Evolutionary conservation across 371 early-diverging fungal species (phyloP), one percentile per base, ranked within the genome.

Genomic region (Mortierella sp.): DNA sequence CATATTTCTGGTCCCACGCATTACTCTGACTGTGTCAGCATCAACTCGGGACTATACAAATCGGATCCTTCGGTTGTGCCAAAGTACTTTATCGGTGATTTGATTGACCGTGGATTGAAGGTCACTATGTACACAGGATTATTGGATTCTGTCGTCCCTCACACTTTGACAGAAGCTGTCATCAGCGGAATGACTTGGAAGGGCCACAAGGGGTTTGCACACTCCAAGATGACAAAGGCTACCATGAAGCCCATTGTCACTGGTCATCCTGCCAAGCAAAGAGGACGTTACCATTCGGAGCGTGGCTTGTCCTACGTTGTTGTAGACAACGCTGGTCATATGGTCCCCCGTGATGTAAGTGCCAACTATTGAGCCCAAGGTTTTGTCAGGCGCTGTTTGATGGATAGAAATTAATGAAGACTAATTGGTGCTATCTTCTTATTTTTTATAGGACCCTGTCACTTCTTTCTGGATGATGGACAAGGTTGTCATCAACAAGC

Each of bases 341-440:
- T 52, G 52, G n/a, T 52, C 4, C 52, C 52, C 9, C 52, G 52
- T 10, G 52, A 52, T n/a, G 52, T 52, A 52, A 52, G 52, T 52
- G 18, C 11, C 45, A 8, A 35, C 6, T 35, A 6, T 35, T 35
- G 35, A 35, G 3, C 3, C 35, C 3, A 35, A 35, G 6, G 35
- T 35, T 35, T 35, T 47, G 12, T 18, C 14, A 47, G n/a, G n/a
- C 14, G 20, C 14, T 5, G 10, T 20, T 52, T 20, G 3, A 52
- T 3, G 3, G 22, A 24, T n/a, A 52, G 52, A 47, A 12, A 47
- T 47, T 35, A 47, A 47, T 14, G 47, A 47, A 47, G 20, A 47
- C 18, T 47, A 47, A 52, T 10, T 0, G 8, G 20, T 24, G 20
- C 52, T 52, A 22, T 16, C 22, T 16, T 16, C 22, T 16, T 52